Percentiles rank a stretch among this genome's conserved stretches.
phyloP scores from a whole-genome alignment of 1,139 yeast species.

The Hyphopichia khmerensis region DNA sequence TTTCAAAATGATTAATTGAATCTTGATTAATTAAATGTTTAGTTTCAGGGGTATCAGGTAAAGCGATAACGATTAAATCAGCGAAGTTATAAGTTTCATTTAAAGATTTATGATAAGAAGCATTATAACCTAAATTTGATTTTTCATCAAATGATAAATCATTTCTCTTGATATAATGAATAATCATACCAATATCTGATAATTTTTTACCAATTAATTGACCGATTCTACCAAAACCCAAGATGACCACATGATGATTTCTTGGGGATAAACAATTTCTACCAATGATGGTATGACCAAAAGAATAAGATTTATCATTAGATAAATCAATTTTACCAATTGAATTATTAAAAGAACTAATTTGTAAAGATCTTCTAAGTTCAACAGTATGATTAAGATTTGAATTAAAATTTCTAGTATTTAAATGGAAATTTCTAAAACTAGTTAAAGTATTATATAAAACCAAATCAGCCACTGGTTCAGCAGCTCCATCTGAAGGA shows the following conservation, averaged over 20 bases:
- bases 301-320: slow-evolving; percentile 33
- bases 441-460: slow-evolving; percentile 57
- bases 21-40: slow-evolving; percentile 51
- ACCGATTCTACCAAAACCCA: slow-evolving; percentile 83
- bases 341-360: slow-evolving; percentile 32
- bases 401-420: slow-evolving; percentile 38
- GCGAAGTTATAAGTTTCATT: slow-evolving; percentile 32
- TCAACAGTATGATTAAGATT: slow-evolving; percentile 37
- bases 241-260: slow-evolving; percentile 62
- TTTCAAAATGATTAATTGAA: slow-evolving; percentile 46
- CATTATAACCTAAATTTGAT: slow-evolving; percentile 41
- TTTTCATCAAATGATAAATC: slow-evolving; percentile 40
- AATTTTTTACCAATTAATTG: slow-evolving; percentile 59
- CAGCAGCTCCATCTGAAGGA: slow-evolving; percentile 59
- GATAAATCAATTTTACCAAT: slow-evolving; percentile 31
- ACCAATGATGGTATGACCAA: slow-evolving; percentile 46
- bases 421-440: slow-evolving; percentile 59
- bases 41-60: slow-evolving; percentile 67
- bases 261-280: slow-evolving; percentile 47
- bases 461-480: slow-evolving; percentile 79
- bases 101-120: slow-evolving; percentile 41
- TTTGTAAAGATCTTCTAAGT: slow-evolving; percentile 38
- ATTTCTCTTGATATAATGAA: slow-evolving; percentile 62
- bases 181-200: slow-evolving; percentile 60
- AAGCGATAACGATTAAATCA: slow-evolving; percentile 65